Conservation (phyloP, 352 stramenopile genomes). For the Globisporangium polare region DNA sequence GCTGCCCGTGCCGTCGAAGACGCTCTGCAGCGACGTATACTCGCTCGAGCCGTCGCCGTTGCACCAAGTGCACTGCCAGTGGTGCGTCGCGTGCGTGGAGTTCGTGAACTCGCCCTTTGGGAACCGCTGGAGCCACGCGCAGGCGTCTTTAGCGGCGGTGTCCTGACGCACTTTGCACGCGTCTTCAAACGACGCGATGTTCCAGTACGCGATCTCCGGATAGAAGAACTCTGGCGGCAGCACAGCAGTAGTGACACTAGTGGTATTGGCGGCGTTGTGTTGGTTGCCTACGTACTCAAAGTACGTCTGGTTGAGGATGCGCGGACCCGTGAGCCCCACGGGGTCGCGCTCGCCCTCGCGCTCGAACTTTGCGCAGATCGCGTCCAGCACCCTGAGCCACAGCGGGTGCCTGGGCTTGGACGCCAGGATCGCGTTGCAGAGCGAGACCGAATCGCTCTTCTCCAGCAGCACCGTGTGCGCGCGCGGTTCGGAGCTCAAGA, state of each 20-base stretch:
- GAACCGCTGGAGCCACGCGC: constrained; percentile 34
- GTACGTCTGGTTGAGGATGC: constrained; percentile 46
- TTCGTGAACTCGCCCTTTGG: constrained; percentile 43
- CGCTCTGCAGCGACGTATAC: constrained; percentile 22
- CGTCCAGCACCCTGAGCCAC: constrained; percentile 44
- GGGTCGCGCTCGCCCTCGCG: constrained; percentile 21
- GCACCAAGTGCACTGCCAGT: constrained; percentile 65
- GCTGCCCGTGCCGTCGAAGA: constrained; percentile 15
- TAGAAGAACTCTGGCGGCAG: constrained; percentile 49
- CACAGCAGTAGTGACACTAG: constrained; percentile 19
- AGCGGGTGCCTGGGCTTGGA: constrained; percentile 43
- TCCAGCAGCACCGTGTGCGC: constrained; percentile 48
- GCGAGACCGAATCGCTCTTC: constrained; percentile 19
- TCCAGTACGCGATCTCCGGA: constrained; percentile 52
- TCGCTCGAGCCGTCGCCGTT: constrained; percentile 23
- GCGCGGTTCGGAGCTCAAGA: constrained; percentile 43
- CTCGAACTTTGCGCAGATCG: constrained; percentile 41
- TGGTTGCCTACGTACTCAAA: constrained; percentile 5
- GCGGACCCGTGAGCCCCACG: constrained; percentile 43
- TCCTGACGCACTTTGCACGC: constrained; percentile 21
- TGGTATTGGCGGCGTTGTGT: background rate
- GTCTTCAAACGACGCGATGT: constrained; percentile 30
- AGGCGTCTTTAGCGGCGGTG: constrained; percentile 22
- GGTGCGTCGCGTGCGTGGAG: constrained; percentile 41
- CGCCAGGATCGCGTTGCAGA: constrained; percentile 62